These are phyloP conservation scores for Paecilomyces fulvus DNA, from an alignment of 2,329 filamentous ascomycete genomes.

Conservation along the genomic window DNA sequence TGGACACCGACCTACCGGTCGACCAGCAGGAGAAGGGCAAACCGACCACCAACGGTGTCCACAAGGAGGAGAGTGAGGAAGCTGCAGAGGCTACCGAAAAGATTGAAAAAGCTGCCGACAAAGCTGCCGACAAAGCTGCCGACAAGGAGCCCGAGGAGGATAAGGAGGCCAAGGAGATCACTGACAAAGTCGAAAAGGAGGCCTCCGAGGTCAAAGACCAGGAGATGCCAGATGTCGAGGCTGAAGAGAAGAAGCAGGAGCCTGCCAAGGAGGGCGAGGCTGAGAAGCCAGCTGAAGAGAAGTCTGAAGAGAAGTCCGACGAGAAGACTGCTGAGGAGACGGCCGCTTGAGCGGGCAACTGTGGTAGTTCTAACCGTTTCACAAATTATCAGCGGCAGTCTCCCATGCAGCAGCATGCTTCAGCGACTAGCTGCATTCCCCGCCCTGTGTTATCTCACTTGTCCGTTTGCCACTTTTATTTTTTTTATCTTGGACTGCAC, in stretches of 20 bases:
- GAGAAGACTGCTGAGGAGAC: not conserved
- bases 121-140: slow-evolving; percentile 22
- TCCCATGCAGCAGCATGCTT: not conserved
- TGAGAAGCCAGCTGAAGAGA: not conserved
- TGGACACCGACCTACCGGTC: slow-evolving; percentile 47
- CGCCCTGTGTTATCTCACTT: not conserved
- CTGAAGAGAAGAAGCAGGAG: slow-evolving; percentile 28
- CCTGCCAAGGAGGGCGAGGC: slow-evolving; percentile 11
- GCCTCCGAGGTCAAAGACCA: slow-evolving; percentile 24
- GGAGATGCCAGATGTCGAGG: slow-evolving; percentile 30
- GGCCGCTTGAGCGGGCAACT: not conserved
- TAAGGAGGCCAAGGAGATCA: slow-evolving; percentile 13
- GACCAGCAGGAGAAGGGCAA: slow-evolving; percentile 33
- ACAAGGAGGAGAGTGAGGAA: slow-evolving; percentile 25
- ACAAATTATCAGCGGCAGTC: not conserved
- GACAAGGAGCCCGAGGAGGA: slow-evolving; percentile 27
- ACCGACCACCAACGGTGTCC: slow-evolving; percentile 34
- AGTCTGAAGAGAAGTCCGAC: not conserved
- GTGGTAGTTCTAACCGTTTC: not conserved
- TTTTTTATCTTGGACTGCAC: not conserved
- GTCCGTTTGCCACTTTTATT: not conserved
- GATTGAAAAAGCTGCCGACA: slow-evolving; percentile 20
- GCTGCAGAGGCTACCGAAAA: slow-evolving; percentile 20
- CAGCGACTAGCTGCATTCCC: not conserved
- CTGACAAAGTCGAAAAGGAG: slow-evolving; percentile 18